Base-by-base conservation (phyloP, 2,329 filamentous ascomycete genomes). In the Cadophora malorum region DNA sequence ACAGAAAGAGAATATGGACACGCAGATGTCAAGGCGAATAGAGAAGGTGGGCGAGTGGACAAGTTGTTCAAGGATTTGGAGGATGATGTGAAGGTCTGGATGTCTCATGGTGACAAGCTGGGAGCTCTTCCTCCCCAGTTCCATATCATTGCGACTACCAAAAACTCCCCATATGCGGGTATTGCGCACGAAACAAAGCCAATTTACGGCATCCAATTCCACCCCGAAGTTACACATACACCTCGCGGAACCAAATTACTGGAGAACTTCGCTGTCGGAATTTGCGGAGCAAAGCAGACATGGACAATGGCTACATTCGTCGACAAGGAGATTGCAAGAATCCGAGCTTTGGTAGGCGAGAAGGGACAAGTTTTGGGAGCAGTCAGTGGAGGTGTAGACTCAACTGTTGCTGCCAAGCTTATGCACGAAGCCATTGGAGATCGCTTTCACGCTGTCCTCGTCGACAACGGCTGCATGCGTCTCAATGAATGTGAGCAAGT, bases 91-190 rank as follows among this genome's bases (percentile, higher is more conserved):
- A 85, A 91, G 67, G 83, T 92, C 16, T 95, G 88, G 85, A 97
- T 97, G 94, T 91, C 88, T 73, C 95, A 98, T 79, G 90, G 89
- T 67, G 94, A 97, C 81, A 97, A 97, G 84, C 86, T 98, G 12
- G 85, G 85, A 49, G 82, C 85, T 65, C 83, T 97, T 49, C 94
- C 94, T 9, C 82, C 90, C 45, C 86, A 84, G 50, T 97, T 97
- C 78, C 81, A 86, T 68, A 88, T 85, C 19, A 88, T 97, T 74
- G 94, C 91, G 62, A 90, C 84, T 4, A 95, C 93, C 1, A 78
- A 83, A 62, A 96, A 96, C 81, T 89, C 91, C 0, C 87, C 90
- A 28, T 97, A 87, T 74, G 94, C 94, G 12, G 93, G 88, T 67
- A 96, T 95, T 74, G 91, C 90, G 21, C 91, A 94, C 77, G 77